Evolutionary conservation across 1,284 basidiomycete species (phyloP), one percentile per base, ranked within the genome.

Genomic region (Tilletia caries): DNA sequence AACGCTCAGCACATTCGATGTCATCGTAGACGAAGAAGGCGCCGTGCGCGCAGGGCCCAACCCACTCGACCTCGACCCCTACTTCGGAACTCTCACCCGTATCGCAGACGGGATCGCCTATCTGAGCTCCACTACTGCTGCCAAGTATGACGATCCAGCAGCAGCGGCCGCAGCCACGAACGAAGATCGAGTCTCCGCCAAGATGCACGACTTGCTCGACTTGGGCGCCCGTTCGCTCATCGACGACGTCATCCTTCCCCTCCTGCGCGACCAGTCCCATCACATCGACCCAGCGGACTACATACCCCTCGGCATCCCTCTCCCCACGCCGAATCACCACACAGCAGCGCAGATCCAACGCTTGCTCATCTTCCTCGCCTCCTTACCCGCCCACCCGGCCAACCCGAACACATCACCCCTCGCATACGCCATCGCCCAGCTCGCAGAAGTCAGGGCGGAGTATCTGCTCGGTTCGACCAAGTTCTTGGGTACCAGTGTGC

Each of bases 11-110:
- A 82, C 81, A 68, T 82, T 77, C 68, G 78, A 79, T 58, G 76
- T 81, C 13, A 72, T 82, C 12, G 69, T 78, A 10, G 77, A 81
- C 48, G 81, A 82, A 60, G 80, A 83, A 70, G 78, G 79, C 3
- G 54, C 75, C 25, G 73, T 83, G 65, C 74, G 74, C 41, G 73
- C 76, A n/a, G 80, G 79, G 5, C 79, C 82, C 13, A 73, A 76
- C 54, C 72, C 71, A 3, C 54, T 74, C 29, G 73, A 83, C 44
- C 77, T 79, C 3, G 66, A 74, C 12, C 75, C 80, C 1, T 83
- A 82, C 71, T 68, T 83, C 70, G 77, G 82, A 44, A 76, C 79
- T 48, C 76, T 82, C 62, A 74, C 76, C 60, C 73, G 79, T 12
- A 75, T 83, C 60, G 68, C 75, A 58, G 70, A 76, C n/a, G 79